phyloP scores from a whole-genome alignment of 805 yeast species.

The Debaryomyces tyrocola region DNA sequence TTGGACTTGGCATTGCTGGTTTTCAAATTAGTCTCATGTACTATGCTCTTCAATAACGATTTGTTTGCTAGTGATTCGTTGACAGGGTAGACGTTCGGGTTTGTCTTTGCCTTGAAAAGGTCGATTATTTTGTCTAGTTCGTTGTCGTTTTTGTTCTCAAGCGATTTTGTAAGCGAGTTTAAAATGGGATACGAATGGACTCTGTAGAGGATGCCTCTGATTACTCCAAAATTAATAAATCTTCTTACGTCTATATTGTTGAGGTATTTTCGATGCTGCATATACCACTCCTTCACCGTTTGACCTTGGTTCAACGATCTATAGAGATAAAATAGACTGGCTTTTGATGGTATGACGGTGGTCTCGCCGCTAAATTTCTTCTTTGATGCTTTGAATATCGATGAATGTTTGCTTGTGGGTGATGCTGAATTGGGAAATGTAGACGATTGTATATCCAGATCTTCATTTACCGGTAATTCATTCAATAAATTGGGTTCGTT shows the following conservation, averaged over 20 bases:
- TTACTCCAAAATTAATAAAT: slow-evolving; percentile 82
- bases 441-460: neutral
- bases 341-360: slow-evolving; percentile 55
- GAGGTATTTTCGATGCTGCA: slow-evolving; percentile 58
- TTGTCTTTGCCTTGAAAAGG: slow-evolving; percentile 7
- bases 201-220: slow-evolving; percentile 79
- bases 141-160: slow-evolving; percentile 27
- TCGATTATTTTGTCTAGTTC: slow-evolving; percentile 18
- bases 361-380: slow-evolving; percentile 7
- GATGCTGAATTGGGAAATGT: slow-evolving; percentile 9
- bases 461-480: neutral
- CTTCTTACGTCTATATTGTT: slow-evolving; percentile 76
- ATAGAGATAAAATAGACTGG: slow-evolving; percentile 70
- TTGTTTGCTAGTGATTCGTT: slow-evolving; percentile 5
- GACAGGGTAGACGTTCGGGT: slow-evolving; percentile 2
- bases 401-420: slow-evolving; percentile 11
- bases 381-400: slow-evolving; percentile 5
- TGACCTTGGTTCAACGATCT: slow-evolving; percentile 76
- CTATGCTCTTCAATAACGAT: slow-evolving; percentile 16
- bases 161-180: slow-evolving; percentile 35
- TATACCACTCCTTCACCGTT: slow-evolving; percentile 78
- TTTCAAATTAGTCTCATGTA: slow-evolving; percentile 21
- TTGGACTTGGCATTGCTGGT: slow-evolving; percentile 14
- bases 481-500: slow-evolving; percentile 2
- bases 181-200: slow-evolving; percentile 74